A percentile compares a stretch with the other conserved stretches of the same genome.
Evolutionary conservation across 306 rosid species (phyloP).

Genomic region (Pachyrhizus erosus): DNA sequence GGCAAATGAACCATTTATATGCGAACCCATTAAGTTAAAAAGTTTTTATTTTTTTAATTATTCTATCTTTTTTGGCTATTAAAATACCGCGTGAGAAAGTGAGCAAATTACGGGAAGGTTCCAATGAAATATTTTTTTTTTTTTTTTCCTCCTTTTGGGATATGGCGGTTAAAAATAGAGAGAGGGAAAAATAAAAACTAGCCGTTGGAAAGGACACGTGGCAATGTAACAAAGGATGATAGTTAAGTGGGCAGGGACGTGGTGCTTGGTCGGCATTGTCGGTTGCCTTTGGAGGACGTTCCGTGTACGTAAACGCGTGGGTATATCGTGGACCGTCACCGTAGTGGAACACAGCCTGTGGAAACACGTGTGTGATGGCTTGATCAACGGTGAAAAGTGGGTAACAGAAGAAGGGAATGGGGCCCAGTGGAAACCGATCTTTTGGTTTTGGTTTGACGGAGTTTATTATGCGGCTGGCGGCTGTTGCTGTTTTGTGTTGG

Average conservation of each 20-base stretch:
- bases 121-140: constrained; percentile 29
- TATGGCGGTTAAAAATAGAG: constrained; percentile 61
- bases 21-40: background rate
- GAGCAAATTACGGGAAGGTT: constrained; percentile 63
- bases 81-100: constrained; percentile 54
- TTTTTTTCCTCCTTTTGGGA: background rate
- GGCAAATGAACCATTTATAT: constrained; percentile 9
- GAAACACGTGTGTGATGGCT: constrained; percentile 34
- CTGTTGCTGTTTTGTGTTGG: constrained; percentile 1
- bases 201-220: constrained; percentile 84
- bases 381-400: constrained; percentile 35
- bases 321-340: background rate
- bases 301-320: constrained; percentile 36
- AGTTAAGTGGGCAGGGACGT: constrained; percentile 50
- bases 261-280: constrained; percentile 72
- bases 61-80: no score
- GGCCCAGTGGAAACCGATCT: background rate
- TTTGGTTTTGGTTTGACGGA: constrained; percentile 31
- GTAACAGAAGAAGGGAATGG: background rate
- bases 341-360: constrained; percentile 7
- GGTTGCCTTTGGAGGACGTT: constrained; percentile 54
- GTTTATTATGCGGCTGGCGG: constrained; percentile 48
- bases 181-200: constrained; percentile 49
- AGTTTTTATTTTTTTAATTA: background rate
- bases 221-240: background rate